A percentile compares a stretch with the other conserved stretches of the same genome.
These are phyloP conservation scores for Emericellopsis cladophorae DNA, from an alignment of 2,329 filamentous ascomycete genomes.

Conservation along the genomic window DNA sequence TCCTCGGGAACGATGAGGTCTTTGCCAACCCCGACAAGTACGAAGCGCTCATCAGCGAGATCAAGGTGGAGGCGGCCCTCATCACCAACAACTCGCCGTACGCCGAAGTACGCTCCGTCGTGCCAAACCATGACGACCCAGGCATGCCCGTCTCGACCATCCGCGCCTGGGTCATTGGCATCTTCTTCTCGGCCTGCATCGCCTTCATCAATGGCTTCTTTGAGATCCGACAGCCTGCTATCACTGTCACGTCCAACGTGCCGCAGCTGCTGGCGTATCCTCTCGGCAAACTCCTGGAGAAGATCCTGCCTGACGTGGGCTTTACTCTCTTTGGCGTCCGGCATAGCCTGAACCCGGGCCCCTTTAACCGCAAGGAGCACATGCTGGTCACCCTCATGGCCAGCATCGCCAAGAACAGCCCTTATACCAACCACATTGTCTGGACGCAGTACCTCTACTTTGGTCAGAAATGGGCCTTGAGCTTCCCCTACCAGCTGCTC, in stretches of 20 bases:
- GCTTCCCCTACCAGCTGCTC: conserved; percentile 40
- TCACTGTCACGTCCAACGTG: conserved; percentile 40
- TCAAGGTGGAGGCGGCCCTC: conserved; percentile 41
- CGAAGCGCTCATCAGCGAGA: conserved; percentile 34
- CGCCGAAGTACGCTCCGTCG: conserved; percentile 41
- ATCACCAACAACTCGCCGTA: conserved; percentile 44
- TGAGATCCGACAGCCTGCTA: conserved; percentile 40
- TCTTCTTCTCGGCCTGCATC: conserved; percentile 34
- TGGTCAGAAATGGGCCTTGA: conserved; percentile 37
- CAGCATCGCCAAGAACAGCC: conserved; percentile 40
- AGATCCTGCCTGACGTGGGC: conserved; percentile 34
- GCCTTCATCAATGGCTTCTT: conserved; percentile 45
- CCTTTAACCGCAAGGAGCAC: conserved; percentile 48
- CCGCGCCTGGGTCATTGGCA: conserved; percentile 39
- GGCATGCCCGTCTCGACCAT: conserved; percentile 37
- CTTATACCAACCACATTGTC: conserved; percentile 42
- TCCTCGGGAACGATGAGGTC: conserved; percentile 29
- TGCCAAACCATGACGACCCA: conserved; percentile 41
- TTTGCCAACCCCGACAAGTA: conserved; percentile 33
- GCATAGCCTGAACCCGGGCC: conserved; percentile 40
- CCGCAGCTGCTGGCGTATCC: conserved; percentile 45
- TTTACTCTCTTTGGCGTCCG: conserved; percentile 31
- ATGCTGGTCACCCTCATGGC: conserved; percentile 51
- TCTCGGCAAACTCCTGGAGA: conserved; percentile 36
- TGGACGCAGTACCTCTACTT: conserved; percentile 42